Evolutionary conservation across 169 alveolate genomes (phyloP).

Genomic region (Plasmodium gonderi): DNA sequence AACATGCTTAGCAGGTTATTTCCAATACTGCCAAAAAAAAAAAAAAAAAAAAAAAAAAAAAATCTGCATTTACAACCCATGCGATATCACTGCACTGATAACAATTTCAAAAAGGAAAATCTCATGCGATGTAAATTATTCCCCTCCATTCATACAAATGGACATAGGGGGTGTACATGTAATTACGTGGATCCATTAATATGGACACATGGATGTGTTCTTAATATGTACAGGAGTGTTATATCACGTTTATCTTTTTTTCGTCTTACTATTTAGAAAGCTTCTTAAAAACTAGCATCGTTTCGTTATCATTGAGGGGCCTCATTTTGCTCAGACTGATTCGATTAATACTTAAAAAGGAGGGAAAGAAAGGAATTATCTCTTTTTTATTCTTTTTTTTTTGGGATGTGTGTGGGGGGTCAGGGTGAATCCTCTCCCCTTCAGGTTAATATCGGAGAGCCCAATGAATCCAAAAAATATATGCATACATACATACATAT

Average conservation of each 20-base stretch:
- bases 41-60: not conserved
- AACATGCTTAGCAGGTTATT: slow-evolving; percentile 68
- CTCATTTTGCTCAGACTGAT: slow-evolving; percentile 43
- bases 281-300: slow-evolving; percentile 72
- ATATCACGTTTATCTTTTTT: not conserved
- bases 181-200: no score
- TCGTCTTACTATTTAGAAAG: slow-evolving; percentile 58
- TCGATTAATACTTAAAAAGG: not conserved
- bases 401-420: no score
- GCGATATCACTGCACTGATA: not conserved
- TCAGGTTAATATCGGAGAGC: not conserved
- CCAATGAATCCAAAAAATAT: not conserved
- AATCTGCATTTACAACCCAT: not conserved
- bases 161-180: no score
- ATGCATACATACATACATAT: not conserved
- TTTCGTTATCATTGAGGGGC: slow-evolving; percentile 73
- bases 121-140: no score
- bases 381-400: not conserved
- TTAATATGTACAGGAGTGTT: not conserved
- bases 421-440: no score
- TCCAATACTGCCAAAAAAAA: slow-evolving; percentile 48
- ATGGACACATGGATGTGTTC: no score
- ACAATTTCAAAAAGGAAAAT: not conserved
- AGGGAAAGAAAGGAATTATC: not conserved
- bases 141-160: no score